Conservation (phyloP, 2,329 filamentous ascomycete genomes). For the Calycina marina region DNA sequence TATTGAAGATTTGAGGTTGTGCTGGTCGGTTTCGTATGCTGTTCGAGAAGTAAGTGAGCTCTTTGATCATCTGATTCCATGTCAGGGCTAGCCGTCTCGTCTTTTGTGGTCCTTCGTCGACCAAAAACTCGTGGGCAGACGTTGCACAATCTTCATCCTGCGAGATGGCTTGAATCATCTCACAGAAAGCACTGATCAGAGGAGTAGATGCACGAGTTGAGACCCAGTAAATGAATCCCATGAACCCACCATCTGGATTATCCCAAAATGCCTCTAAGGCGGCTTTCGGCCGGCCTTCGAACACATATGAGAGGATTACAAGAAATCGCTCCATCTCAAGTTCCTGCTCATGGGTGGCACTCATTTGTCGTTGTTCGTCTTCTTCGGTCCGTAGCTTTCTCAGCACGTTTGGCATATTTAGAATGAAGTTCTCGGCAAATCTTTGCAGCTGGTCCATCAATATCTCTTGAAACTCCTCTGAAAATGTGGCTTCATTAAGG, state of each 20-base stretch:
- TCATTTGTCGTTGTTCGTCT: constrained; percentile 67
- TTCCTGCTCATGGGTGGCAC: constrained; percentile 49
- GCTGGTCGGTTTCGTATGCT: constrained; percentile 62
- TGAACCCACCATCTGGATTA: constrained; percentile 81
- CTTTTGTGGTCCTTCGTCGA: constrained; percentile 72
- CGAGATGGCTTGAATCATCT: constrained; percentile 83
- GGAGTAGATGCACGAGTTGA: constrained; percentile 88
- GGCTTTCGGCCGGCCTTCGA: constrained; percentile 71
- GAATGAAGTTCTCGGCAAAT: constrained; percentile 85
- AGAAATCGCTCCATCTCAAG: constrained; percentile 79
- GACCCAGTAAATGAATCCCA: constrained; percentile 95
- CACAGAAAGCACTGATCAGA: constrained; percentile 91
- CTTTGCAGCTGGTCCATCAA: constrained; percentile 72
- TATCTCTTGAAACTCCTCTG: constrained; percentile 54
- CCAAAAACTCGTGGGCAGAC: constrained; percentile 73
- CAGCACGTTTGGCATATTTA: constrained; percentile 86
- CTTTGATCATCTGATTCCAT: constrained; percentile 85
- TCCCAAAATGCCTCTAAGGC: constrained; percentile 75
- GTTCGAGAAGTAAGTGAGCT: constrained; percentile 70
- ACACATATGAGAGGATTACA: constrained; percentile 81
- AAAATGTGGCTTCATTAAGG: constrained; percentile 54
- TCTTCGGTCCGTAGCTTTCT: constrained; percentile 76
- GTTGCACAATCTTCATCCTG: constrained; percentile 70
- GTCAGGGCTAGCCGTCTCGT: constrained; percentile 76
- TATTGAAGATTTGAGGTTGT: constrained; percentile 35